Conservation (phyloP, 306 rosid genomes). For the Abrus pulchellus region DNA sequence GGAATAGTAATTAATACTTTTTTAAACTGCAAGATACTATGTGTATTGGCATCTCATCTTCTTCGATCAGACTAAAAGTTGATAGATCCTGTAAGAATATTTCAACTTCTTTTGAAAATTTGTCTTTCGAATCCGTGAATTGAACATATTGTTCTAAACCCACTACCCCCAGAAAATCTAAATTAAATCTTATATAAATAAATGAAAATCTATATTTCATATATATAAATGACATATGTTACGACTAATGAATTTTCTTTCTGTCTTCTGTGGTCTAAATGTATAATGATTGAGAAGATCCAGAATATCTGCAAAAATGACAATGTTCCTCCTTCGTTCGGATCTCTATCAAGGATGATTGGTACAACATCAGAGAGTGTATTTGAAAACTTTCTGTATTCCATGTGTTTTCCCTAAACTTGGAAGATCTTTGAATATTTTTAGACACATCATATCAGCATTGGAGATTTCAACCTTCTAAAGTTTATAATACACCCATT, state of each 20-base stretch:
- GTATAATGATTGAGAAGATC: constrained; percentile 38
- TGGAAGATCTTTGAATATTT: constrained; percentile 20
- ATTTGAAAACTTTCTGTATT: constrained; percentile 36
- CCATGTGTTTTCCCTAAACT: not conserved
- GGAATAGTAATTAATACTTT: not conserved
- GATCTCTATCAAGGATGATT: constrained; percentile 25
- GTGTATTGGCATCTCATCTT: constrained; percentile 41
- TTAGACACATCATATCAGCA: constrained; percentile 12
- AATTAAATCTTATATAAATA: not conserved
- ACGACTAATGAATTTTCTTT: not conserved
- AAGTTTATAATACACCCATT: not conserved
- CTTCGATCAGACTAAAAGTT: constrained; percentile 46
- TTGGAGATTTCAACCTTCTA: not conserved
- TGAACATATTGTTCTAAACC: constrained; percentile 51
- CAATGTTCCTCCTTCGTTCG: constrained; percentile 22
- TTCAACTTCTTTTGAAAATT: constrained; percentile 47
- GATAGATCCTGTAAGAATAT: constrained; percentile 51
- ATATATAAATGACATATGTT: not conserved
- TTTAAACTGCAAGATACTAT: not conserved
- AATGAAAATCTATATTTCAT: constrained; percentile 4
- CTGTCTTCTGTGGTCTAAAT: constrained; percentile 30
- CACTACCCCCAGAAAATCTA: constrained; percentile 38
- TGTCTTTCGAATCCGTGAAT: constrained; percentile 49
- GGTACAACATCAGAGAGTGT: not conserved
- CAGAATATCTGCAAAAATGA: constrained; percentile 33